Conservation (phyloP, 2,329 filamentous ascomycete species). For the Chrysoporthe cubensis region DNA sequence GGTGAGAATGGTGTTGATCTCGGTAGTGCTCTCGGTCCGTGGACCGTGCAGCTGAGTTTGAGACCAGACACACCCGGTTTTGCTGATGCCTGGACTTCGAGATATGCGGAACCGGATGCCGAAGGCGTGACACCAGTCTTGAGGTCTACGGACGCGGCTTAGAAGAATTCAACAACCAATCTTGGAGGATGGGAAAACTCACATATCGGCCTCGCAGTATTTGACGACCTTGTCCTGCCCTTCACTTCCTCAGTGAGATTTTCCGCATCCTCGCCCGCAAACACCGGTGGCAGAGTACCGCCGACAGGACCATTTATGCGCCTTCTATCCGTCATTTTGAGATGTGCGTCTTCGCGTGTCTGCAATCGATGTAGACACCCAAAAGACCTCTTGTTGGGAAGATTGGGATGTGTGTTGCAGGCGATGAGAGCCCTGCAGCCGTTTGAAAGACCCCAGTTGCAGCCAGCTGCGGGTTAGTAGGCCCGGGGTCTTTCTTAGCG, state of each 20-base stretch:
- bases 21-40: constrained; percentile 88
- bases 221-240: constrained; percentile 62
- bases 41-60: constrained; percentile 91
- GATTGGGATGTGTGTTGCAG: neutral
- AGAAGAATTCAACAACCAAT: constrained; percentile 16
- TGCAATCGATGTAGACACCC: neutral
- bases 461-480: neutral
- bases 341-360: too few species aligned
- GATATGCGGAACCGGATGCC: constrained; percentile 89
- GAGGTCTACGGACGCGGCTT: constrained; percentile 61
- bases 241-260: constrained; percentile 45
- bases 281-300: constrained; percentile 75
- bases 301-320: constrained; percentile 87
- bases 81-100: constrained; percentile 64
- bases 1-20: constrained; percentile 90
- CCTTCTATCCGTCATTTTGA: constrained; percentile 77
- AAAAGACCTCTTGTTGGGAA: constrained; percentile 1
- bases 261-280: constrained; percentile 46
- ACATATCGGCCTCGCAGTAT: constrained; percentile 87
- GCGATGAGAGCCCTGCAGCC: neutral
- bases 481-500: neutral
- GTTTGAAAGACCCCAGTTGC: neutral
- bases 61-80: constrained; percentile 57
- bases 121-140: constrained; percentile 92
- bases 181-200: constrained; percentile 44